Evolutionary conservation across 2,329 filamentous ascomycete genomes (phyloP).

Genomic region (Colletotrichum sp.): DNA sequence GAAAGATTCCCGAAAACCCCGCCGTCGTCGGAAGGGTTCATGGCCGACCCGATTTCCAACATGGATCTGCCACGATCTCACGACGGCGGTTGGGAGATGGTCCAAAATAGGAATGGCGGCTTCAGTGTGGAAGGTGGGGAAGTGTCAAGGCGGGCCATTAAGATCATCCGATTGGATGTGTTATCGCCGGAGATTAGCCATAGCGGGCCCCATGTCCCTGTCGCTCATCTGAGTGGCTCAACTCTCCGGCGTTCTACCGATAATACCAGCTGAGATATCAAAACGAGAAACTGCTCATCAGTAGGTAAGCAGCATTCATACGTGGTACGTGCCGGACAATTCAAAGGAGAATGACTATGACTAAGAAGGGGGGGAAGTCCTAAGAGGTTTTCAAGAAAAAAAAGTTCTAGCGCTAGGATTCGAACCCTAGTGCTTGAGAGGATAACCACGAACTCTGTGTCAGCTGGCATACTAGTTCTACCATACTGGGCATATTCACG

Average conservation of each 20-base stretch:
- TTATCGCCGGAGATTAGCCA: not conserved
- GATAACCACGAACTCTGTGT: not conserved
- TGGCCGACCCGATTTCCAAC: not conserved
- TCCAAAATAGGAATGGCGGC: not conserved
- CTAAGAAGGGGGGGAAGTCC: too few species aligned
- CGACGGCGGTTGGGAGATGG: not conserved
- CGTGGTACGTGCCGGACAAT: too few species aligned
- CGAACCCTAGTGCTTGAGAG: not conserved
- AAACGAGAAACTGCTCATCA: too few species aligned
- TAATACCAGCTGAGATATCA: too few species aligned
- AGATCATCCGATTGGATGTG: not conserved
- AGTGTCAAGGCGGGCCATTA: not conserved
- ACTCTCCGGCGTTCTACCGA: not conserved
- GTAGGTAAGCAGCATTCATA: too few species aligned
- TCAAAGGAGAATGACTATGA: too few species aligned
- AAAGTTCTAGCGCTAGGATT: too few species aligned
- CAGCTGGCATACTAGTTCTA: not conserved
- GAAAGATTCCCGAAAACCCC: not conserved
- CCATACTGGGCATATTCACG: not conserved
- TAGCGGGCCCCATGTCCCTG: not conserved
- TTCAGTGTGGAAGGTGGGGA: not conserved
- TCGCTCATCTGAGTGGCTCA: not conserved
- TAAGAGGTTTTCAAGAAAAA: too few species aligned
- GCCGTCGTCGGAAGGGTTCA: not conserved
- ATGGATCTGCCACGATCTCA: not conserved